These are phyloP conservation scores for Pythium sukuiense DNA, from an alignment of 352 stramenopile genomes.

Conservation along the genomic window DNA sequence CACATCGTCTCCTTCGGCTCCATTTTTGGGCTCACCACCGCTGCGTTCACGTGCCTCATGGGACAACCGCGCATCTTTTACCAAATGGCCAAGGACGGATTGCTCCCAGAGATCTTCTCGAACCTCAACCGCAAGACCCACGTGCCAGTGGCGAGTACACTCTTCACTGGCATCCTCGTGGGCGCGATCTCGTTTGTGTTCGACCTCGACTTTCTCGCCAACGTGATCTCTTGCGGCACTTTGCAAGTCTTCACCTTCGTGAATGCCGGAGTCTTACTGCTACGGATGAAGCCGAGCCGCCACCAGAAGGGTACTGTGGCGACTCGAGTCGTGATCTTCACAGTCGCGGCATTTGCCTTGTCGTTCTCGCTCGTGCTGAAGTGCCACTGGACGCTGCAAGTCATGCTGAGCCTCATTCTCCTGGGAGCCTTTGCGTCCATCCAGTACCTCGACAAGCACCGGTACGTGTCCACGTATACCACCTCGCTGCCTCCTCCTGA, in stretches of 20 bases:
- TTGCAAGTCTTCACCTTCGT: slow-evolving; percentile 94
- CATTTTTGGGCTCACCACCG: slow-evolving; percentile 91
- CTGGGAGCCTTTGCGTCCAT: slow-evolving; percentile 51
- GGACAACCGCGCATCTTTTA: slow-evolving; percentile 92
- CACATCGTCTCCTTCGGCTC: slow-evolving; percentile 90
- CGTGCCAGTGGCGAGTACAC: slow-evolving; percentile 79
- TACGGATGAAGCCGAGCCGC: slow-evolving; percentile 58
- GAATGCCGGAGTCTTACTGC: slow-evolving; percentile 87
- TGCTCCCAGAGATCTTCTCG: slow-evolving; percentile 65
- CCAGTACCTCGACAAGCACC: slow-evolving; percentile 53
- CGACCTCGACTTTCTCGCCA: slow-evolving; percentile 89
- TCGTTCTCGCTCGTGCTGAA: slow-evolving; percentile 74
- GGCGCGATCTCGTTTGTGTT: slow-evolving; percentile 85
- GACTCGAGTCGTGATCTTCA: slow-evolving; percentile 58
- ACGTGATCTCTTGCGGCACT: slow-evolving; percentile 91
- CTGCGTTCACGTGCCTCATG: slow-evolving; percentile 91
- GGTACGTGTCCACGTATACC: slow-evolving; percentile 9
- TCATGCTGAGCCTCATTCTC: slow-evolving; percentile 33
- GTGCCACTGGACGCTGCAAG: slow-evolving; percentile 51
- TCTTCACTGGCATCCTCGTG: slow-evolving; percentile 86
- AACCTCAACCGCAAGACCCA: slow-evolving; percentile 62
- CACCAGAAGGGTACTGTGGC: slow-evolving; percentile 40
- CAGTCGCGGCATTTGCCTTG: slow-evolving; percentile 53
- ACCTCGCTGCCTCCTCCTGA: slow-evolving; percentile 34
- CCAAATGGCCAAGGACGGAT: slow-evolving; percentile 87